Percentiles rank a stretch among this genome's conserved stretches.
Conservation (phyloP, 163 green algal species). For the Scenedesmus sp. region DNA sequence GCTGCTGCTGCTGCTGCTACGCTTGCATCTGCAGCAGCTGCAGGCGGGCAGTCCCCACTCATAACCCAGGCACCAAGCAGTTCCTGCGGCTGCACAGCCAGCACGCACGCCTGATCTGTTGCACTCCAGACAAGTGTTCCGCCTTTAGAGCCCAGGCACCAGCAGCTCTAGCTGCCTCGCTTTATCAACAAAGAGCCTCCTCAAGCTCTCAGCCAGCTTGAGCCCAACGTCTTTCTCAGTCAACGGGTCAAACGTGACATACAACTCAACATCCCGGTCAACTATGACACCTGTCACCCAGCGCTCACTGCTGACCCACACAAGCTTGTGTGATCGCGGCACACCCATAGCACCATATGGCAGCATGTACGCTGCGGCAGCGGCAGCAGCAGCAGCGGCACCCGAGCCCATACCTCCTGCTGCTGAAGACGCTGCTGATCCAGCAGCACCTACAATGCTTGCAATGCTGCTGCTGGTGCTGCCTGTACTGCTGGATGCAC, state of each 20-base stretch:
- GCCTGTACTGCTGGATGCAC: not conserved
- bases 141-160: slow-evolving; percentile 43
- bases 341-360: slow-evolving; percentile 10
- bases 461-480: slow-evolving; percentile 40
- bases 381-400: slow-evolving; percentile 20
- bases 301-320: slow-evolving; percentile 59
- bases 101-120: too few relatives aligned
- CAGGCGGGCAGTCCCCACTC: too few relatives aligned
- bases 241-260: slow-evolving; percentile 64
- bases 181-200: slow-evolving; percentile 49
- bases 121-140: too few relatives aligned
- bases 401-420: not conserved
- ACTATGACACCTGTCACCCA: slow-evolving; percentile 57
- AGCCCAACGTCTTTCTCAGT: slow-evolving; percentile 55
- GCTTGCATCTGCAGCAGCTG: too few relatives aligned
- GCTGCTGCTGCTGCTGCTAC: too few relatives aligned
- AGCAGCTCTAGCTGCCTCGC: slow-evolving; percentile 48
- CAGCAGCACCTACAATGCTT: slow-evolving; percentile 35
- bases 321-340: slow-evolving; percentile 52
- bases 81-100: too few relatives aligned
- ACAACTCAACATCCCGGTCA: slow-evolving; percentile 67
- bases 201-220: slow-evolving; percentile 52
- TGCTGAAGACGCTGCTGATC: not conserved
- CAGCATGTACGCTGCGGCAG: slow-evolving; percentile 58
- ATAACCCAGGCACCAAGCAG: too few relatives aligned